Evolutionary conservation across 495 filamentous ascomycete species (phyloP).

Genomic region (Aspergillus saccharolyticus): DNA sequence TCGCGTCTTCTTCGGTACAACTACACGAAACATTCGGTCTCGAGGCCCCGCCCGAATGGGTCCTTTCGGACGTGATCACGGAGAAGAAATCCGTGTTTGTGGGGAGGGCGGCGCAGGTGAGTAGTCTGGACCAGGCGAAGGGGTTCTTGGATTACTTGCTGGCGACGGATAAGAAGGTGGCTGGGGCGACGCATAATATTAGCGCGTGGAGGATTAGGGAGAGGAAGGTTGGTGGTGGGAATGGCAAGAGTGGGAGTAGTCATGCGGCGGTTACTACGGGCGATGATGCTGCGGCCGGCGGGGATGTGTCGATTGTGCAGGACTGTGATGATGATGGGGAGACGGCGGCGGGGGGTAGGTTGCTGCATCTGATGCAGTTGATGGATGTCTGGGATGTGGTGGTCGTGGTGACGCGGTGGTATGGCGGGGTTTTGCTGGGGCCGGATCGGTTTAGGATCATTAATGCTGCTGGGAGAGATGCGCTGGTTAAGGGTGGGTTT

Average conservation of each 20-base stretch:
- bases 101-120: constrained; percentile 64
- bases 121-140: constrained; percentile 62
- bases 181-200: constrained; percentile 90
- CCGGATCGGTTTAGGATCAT: constrained; percentile 88
- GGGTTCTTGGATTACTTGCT: constrained; percentile 66
- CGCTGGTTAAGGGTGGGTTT: constrained; percentile 73
- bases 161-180: constrained; percentile 71
- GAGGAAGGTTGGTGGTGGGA: constrained; percentile 16
- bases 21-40: constrained; percentile 34
- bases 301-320: constrained; percentile 55
- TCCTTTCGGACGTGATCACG: constrained; percentile 60
- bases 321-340: constrained; percentile 97
- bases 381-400: constrained; percentile 92
- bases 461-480: constrained; percentile 78
- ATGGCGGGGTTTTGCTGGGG: constrained; percentile 82
- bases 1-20: constrained; percentile 15
- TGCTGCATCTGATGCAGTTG: constrained; percentile 85
- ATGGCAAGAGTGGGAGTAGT: too few relatives aligned
- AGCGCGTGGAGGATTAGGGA: constrained; percentile 58
- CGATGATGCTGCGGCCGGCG: constrained; percentile 26
- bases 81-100: constrained; percentile 90
- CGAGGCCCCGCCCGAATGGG: constrained; percentile 57
- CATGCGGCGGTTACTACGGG: constrained; percentile 12
- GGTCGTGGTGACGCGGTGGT: constrained; percentile 95
- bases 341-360: constrained; percentile 80